Conservation (phyloP, 1,139 yeast species). For the Candida freyschussii region DNA sequence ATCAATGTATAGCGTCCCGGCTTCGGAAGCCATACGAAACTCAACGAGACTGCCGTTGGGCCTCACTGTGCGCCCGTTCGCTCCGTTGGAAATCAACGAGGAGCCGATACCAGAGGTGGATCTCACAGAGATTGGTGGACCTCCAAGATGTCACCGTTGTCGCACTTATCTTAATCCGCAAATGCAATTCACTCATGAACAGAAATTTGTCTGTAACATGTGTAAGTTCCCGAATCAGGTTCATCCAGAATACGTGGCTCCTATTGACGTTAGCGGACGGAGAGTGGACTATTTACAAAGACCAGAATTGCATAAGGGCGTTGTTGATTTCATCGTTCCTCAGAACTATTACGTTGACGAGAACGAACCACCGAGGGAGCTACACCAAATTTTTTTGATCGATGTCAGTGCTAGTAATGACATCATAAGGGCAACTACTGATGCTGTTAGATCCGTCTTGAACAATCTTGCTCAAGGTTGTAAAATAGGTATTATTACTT, state of each 20-base stretch:
- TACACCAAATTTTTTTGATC: conserved; percentile 73
- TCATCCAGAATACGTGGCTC: conserved; percentile 63
- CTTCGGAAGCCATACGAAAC: conserved; percentile 61
- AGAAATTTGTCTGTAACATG: conserved; percentile 75
- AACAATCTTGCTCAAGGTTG: conserved; percentile 34
- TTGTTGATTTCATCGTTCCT: conserved; percentile 82
- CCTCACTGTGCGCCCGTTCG: conserved; percentile 79
- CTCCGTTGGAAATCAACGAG: conserved; percentile 45
- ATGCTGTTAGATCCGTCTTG: conserved; percentile 62
- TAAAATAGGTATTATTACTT: conserved; percentile 68
- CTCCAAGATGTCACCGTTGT: conserved; percentile 89
- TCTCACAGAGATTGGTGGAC: conserved; percentile 53
- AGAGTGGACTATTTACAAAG: conserved; percentile 59
- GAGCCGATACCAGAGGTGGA: conserved; percentile 67
- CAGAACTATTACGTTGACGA: conserved; percentile 56
- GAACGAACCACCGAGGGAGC: conserved; percentile 36
- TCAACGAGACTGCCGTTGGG: conserved; percentile 80
- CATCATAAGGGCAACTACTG: conserved; percentile 63
- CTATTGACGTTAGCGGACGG: conserved; percentile 54
- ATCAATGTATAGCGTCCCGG: conserved; percentile 82
- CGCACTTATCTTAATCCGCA: conserved; percentile 85
- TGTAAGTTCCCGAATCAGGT: conserved; percentile 76
- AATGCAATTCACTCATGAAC: conserved; percentile 62
- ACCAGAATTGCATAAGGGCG: conserved; percentile 79
- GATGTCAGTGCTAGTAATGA: conserved; percentile 69